Evolutionary conservation across 129 eudicot species (phyloP).

Genomic region (Daucus carota): DNA sequence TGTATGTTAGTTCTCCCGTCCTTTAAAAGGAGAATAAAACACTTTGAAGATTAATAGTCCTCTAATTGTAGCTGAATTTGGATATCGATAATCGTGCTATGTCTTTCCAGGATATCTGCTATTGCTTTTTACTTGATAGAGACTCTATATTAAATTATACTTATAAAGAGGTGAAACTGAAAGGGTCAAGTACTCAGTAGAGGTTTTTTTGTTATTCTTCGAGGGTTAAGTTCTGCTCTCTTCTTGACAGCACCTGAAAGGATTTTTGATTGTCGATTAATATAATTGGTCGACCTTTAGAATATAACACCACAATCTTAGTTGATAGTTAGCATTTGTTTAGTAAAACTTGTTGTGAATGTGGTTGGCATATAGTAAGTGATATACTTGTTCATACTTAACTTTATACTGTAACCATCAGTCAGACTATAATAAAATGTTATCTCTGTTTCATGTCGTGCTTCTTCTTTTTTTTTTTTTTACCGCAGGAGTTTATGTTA

Average conservation of each 20-base stretch:
- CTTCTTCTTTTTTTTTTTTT: neutral
- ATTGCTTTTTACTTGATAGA: neutral
- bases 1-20: neutral
- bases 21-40: neutral
- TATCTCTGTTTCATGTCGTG: neutral
- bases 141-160: neutral
- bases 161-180: neutral
- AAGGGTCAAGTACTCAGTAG: neutral
- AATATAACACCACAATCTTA: neutral
- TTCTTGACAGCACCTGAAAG: neutral
- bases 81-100: neutral
- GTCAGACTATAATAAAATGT: neutral
- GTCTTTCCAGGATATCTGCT: neutral
- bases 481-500: conserved; percentile 83
- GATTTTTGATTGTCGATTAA: no score
- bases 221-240: neutral
- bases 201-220: neutral
- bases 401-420: neutral
- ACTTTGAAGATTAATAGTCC: neutral
- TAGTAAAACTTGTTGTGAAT: neutral
- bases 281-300: neutral
- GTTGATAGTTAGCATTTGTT: neutral
- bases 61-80: neutral
- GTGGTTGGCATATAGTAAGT: neutral
- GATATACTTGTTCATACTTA: neutral